These are phyloP conservation scores for Saraca asoca DNA, from an alignment of 331 rosid species.

Conservation along the genomic window DNA sequence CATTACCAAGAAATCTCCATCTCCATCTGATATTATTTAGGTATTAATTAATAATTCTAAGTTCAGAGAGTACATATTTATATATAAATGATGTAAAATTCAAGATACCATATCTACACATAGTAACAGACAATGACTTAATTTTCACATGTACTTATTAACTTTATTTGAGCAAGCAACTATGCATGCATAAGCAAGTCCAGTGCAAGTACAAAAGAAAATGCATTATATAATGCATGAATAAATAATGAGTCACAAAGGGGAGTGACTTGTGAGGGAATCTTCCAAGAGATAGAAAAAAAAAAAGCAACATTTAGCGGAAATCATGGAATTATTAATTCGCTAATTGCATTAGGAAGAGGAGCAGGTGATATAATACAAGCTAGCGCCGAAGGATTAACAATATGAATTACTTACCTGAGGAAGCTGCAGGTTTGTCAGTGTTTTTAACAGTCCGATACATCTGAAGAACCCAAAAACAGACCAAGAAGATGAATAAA, in stretches of 20 bases:
- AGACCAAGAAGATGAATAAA: conserved; percentile 28
- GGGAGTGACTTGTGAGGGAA: conserved; percentile 38
- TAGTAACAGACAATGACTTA: background rate
- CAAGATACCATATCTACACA: background rate
- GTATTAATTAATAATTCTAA: conserved; percentile 6
- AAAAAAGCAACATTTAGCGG: conserved; percentile 32
- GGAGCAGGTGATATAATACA: conserved; percentile 20
- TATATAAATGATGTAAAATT: too few relatives aligned
- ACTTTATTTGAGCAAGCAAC: conserved; percentile 1
- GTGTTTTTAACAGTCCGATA: conserved; percentile 92
- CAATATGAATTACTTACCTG: conserved; percentile 76
- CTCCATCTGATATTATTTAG: conserved; percentile 61
- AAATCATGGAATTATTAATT: conserved; percentile 33
- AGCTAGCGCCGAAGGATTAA: background rate
- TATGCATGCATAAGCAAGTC: conserved; percentile 2
- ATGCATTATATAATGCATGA: conserved; percentile 10
- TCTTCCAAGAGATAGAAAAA: conserved; percentile 40
- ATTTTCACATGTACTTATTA: conserved; percentile 14
- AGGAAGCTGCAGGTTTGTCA: conserved; percentile 84
- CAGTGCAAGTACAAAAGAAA: background rate
- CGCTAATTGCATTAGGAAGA: too few relatives aligned
- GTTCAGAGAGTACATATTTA: background rate
- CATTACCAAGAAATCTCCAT: conserved; percentile 66
- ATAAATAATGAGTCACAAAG: conserved; percentile 49
- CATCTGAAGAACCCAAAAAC: conserved; percentile 64